Conservation (phyloP, 192 early-diverging fungal species). For the Obelidium mucronatum region DNA sequence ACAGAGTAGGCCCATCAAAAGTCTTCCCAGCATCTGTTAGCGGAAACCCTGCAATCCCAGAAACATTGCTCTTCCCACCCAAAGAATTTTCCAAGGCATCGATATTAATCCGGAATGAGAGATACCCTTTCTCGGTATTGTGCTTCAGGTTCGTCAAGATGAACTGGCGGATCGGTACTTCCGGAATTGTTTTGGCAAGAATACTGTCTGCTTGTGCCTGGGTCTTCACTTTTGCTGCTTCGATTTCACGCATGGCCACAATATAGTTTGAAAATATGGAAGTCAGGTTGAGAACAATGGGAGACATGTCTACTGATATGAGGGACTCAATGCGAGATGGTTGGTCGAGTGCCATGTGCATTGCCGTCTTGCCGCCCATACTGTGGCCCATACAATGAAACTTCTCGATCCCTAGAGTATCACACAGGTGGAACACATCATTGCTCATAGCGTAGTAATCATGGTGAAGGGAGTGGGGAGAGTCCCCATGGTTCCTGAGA, state of each 20-base stretch:
- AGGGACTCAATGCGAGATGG: constrained; percentile 39
- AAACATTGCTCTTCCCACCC: neutral
- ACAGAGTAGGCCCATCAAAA: constrained; percentile 75
- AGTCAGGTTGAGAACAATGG: constrained; percentile 33
- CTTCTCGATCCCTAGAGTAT: constrained; percentile 59
- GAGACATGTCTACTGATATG: constrained; percentile 59
- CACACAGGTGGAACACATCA: constrained; percentile 78
- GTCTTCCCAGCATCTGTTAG: constrained; percentile 38
- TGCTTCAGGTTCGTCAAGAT: constrained; percentile 91
- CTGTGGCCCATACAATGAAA: constrained; percentile 86
- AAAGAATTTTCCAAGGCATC: constrained; percentile 61
- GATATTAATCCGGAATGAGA: constrained; percentile 79
- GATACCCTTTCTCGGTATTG: constrained; percentile 43
- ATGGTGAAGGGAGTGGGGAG: constrained; percentile 70
- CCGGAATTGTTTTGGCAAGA: constrained; percentile 44
- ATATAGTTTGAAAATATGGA: constrained; percentile 39
- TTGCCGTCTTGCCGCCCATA: constrained; percentile 69
- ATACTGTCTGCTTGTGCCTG: constrained; percentile 50
- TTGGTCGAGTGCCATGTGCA: constrained; percentile 48
- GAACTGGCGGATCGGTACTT: constrained; percentile 63
- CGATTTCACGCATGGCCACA: constrained; percentile 45
- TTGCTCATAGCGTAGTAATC: constrained; percentile 80
- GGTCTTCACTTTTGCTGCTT: constrained; percentile 32
- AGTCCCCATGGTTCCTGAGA: constrained; percentile 94
- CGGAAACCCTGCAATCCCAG: constrained; percentile 37